Conservation (phyloP, 129 eudicot genomes). For the Rutidosis leptorrhynchoides region DNA sequence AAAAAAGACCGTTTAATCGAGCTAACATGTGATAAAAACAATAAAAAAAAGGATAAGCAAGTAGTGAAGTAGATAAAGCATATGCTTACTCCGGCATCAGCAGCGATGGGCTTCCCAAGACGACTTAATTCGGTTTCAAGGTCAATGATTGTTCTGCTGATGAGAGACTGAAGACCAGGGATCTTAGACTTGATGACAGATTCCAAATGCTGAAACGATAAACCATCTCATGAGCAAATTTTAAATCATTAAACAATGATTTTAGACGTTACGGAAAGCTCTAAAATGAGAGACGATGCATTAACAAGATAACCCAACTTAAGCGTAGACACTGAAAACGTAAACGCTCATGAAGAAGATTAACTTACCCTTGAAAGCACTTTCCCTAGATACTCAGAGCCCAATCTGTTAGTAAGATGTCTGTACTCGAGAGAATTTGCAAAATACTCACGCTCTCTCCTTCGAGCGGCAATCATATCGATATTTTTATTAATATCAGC, state of each 20-base stretch:
- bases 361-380: slow-evolving; percentile 65
- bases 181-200: slow-evolving; percentile 86
- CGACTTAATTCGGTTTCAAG: slow-evolving; percentile 87
- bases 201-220: slow-evolving; percentile 76
- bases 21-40: background rate
- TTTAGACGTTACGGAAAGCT: background rate
- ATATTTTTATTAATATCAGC: slow-evolving; percentile 77
- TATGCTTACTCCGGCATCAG: slow-evolving; percentile 87
- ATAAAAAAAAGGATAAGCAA: background rate
- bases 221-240: slow-evolving; percentile 15
- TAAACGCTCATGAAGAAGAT: background rate
- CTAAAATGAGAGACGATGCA: background rate
- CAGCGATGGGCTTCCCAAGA: slow-evolving; percentile 84
- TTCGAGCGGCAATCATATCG: slow-evolving; percentile 92
- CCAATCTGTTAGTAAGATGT: slow-evolving; percentile 86
- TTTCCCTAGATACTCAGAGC: slow-evolving; percentile 89
- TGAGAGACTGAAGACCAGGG: slow-evolving; percentile 96
- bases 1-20: background rate
- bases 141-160: slow-evolving; percentile 73
- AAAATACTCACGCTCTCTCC: slow-evolving; percentile 76
- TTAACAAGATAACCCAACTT: background rate
- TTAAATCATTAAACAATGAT: slow-evolving; percentile 3
- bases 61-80: background rate
- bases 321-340: background rate
- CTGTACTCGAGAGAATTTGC: slow-evolving; percentile 60